Percentiles rank a stretch among this genome's conserved stretches.
Conservation (phyloP, 2,329 filamentous ascomycete species). For the Xylariaceae sp. region DNA sequence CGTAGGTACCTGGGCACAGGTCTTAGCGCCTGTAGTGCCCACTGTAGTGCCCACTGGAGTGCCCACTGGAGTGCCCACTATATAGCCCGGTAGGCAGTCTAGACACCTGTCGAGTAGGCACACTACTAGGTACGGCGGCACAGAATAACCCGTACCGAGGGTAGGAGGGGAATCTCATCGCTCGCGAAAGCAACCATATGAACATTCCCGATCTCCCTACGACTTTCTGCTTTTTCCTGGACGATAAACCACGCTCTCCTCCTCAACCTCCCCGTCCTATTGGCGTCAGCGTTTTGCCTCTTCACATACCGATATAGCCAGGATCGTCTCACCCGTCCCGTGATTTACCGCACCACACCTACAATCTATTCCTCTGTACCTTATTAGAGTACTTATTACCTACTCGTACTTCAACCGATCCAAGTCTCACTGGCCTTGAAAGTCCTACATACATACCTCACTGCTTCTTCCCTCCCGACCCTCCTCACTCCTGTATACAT, state of each 20-base stretch:
- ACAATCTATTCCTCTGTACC: too few species aligned
- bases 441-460: not conserved
- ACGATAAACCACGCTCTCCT: not conserved
- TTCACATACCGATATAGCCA: not conserved
- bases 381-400: too few species aligned
- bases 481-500: not conserved
- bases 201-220: conserved; percentile 5
- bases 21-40: not conserved
- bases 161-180: conserved; percentile 19
- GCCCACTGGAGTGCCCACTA: too few species aligned
- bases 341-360: not conserved
- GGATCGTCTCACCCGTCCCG: not conserved
- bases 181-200: conserved; percentile 10
- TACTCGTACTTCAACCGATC: not conserved
- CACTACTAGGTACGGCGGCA: not conserved
- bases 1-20: not conserved
- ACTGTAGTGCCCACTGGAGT: not conserved
- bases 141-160: not conserved
- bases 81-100: not conserved
- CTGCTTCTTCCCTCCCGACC: not conserved
- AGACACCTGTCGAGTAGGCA: not conserved
- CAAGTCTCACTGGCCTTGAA: not conserved
- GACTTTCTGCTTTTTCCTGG: not conserved
- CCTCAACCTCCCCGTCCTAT: not conserved
- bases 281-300: not conserved